Base-by-base conservation (phyloP, 1,284 basidiomycete species). In the Gymnopus androsaceus region DNA sequence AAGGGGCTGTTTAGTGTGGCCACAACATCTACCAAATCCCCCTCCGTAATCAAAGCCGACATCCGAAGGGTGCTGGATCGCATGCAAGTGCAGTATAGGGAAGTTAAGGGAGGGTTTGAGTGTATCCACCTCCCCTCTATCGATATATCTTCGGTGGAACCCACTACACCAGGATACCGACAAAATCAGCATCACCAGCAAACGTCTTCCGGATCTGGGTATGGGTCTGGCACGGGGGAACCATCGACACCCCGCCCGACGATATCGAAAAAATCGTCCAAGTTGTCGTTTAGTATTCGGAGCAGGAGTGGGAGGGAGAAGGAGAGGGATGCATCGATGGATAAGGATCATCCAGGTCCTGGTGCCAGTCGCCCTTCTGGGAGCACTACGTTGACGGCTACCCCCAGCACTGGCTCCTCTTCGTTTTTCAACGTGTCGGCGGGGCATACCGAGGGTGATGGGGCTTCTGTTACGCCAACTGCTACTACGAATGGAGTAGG, bases 71-170 rank as follows among this genome's bases (percentile, higher is more conserved):
- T 98, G 1, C 79, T 99, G 40, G 92, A 96, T 64, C 84, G 94
- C 46, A 93, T 98, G 82, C 94, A 95, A 58, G 90, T 99, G 47
- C 93, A 94, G 70, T 94, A 96, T 70, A 84, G 93, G 37, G 92
- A 95, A 69, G 94, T 87, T 64, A 90, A 88, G 69, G 82, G 86
- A 54, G 96, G 96, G 0, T 99, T 95, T 69, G 96, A 98, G 70
- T 99, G 96, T 72, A 90, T 96, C 23, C 95, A 98, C 69, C 75
- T 92, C 49, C 96, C 96, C 0, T 94, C 92, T 25, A 96, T 98
- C 68, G 94, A 96, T 69, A 74, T 96, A 8, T 80, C 87, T 4
- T 89, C 90, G 31, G 79, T 94, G 31, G 79, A 78, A 50, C 63
- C 69, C 7, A 64, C 54, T 8, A 37, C 74, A 19, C 65, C 72